These are phyloP conservation scores for Populus hybrid DNA, from an alignment of 441 rosid species.

Conservation along the genomic window DNA sequence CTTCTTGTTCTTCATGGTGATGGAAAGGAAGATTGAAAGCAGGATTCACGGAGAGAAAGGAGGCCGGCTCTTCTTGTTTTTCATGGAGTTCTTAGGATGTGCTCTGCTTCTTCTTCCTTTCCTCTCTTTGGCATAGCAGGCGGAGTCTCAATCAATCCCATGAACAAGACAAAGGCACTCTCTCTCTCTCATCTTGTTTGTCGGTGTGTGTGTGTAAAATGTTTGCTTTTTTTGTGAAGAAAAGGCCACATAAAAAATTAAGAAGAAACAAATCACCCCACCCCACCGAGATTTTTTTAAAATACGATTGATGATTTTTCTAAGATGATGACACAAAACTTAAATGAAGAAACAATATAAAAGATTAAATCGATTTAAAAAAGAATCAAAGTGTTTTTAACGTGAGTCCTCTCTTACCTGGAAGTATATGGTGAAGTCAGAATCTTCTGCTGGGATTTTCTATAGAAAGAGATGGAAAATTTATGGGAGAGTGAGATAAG, in stretches of 20 bases:
- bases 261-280: neutral
- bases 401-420: no score
- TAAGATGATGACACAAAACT: neutral
- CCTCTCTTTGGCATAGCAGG: no score
- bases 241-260: neutral
- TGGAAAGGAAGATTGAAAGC: conserved; percentile 39
- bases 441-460: neutral
- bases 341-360: neutral
- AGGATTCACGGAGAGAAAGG: conserved; percentile 38
- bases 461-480: neutral
- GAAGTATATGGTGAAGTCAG: no score
- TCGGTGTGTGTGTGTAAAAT: no score
- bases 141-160: no score
- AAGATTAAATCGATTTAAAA: neutral
- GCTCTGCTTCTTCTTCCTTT: conserved; percentile 30
- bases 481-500: neutral
- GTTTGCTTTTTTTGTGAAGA: neutral
- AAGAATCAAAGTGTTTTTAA: no score
- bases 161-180: no score
- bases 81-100: conserved; percentile 45
- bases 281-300: no score
- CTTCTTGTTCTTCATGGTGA: no score
- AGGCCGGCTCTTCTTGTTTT: conserved; percentile 51
- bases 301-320: neutral
- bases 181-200: no score